Evolutionary conservation across 1,139 yeast species (phyloP).

Genomic region (Geotrichum citri-aurantii): DNA sequence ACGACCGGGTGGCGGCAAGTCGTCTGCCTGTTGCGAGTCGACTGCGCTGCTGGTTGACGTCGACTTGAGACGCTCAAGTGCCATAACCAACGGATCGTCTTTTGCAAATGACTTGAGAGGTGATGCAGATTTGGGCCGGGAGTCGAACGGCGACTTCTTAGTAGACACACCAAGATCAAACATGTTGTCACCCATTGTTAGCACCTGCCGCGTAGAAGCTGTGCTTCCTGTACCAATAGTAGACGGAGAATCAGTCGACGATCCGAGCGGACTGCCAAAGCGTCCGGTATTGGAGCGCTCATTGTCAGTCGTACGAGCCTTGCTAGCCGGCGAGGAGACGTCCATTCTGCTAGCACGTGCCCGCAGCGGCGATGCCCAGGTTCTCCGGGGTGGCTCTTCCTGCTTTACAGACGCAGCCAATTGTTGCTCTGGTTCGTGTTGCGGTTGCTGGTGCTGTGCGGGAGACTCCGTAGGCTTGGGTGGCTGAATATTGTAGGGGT

Average conservation of each 20-base stretch:
- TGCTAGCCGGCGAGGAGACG: slow-evolving; percentile 2
- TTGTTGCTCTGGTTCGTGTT: background rate
- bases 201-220: slow-evolving; percentile 6
- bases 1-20: background rate
- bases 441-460: background rate
- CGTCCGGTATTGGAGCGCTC: slow-evolving; percentile 10
- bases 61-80: slow-evolving; percentile 56
- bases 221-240: background rate
- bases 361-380: slow-evolving; percentile 41
- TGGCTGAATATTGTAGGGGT: slow-evolving; percentile 19
- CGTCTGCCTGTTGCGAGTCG: background rate
- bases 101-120: slow-evolving; percentile 26
- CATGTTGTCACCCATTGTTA: slow-evolving; percentile 29
- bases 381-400: slow-evolving; percentile 26
- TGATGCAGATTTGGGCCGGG: slow-evolving; percentile 24
- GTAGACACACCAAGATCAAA: slow-evolving; percentile 32
- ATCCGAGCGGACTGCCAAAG: background rate
- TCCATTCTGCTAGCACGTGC: slow-evolving; percentile 32
- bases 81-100: slow-evolving; percentile 52
- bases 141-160: slow-evolving; percentile 20
- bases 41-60: slow-evolving; percentile 14
- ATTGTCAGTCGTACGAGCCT: slow-evolving; percentile 13
- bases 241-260: background rate
- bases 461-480: slow-evolving; percentile 2
- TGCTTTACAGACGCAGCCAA: background rate